Evolutionary conservation across 768 basidiomycete genomes (phyloP), one percentile per base, ranked within the genome.

Genomic region (Sistotremastrum suecicum): DNA sequence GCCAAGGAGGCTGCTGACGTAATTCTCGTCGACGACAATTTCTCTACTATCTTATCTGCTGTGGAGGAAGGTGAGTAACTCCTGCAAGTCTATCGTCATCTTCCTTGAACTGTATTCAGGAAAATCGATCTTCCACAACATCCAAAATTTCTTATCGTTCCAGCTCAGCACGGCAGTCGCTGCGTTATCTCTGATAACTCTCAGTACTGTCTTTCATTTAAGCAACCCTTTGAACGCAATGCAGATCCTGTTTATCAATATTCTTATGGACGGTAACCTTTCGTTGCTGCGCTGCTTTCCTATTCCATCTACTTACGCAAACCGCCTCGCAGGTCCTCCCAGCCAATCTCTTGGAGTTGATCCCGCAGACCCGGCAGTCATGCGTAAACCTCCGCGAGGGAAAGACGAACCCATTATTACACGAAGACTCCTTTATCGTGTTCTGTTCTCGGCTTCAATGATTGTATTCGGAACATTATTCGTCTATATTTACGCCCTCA

Each of bases 181-280:
- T 20, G 91, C 92, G 3, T 67, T 98, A 52, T 81, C 86, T n/a
- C 69, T 98, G 53, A 97, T 98, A 64, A 92, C 92, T 2, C 68
- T 97, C 46, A 89, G 86, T 60, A 98, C 92, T 20, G 71, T 91
- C 60, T 77, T 98, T 54, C 79, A 83, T 9, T 69, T 95, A 34
- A 80, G 78, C 55, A 97, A 94, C 56, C 92, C 92, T 3, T 71
- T 98, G 51, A 98, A 98, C 56, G 82, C 92, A 3, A 97, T 97
- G 91, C 91, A 98, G 61, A 98, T 98, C 55, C 66, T 98, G n/a
- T 98, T 95, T 60, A 97, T 97, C 57, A 97, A 98, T 64, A 95
- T 97, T 58, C 74, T 98, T 41, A 98, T 98, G 92, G 94, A 98
- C 52, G 91, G 90, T 83, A 47, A 34, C 72, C 28, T 37, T 9